A percentile compares a stretch with the other conserved stretches of the same genome.
Evolutionary conservation across 2,329 filamentous ascomycete species (phyloP).

Genomic region (Chrysosporium keratinophilum): DNA sequence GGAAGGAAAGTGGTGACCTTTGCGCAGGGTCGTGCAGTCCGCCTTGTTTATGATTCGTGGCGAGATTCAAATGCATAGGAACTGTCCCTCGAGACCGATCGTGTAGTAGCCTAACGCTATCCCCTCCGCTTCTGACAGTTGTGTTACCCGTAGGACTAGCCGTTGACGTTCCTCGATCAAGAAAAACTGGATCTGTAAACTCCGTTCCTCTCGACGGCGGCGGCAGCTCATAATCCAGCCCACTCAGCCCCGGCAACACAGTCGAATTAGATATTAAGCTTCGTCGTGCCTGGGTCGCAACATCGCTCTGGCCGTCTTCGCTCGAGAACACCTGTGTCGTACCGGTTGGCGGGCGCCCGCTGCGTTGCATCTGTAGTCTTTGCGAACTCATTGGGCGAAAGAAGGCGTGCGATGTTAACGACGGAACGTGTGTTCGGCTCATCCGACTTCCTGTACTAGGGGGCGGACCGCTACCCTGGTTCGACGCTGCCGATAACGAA

Average conservation of each 20-base stretch:
- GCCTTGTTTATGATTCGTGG: constrained; percentile 47
- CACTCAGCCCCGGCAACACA: constrained; percentile 29
- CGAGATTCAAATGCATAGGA: constrained; percentile 46
- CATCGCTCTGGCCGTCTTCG: constrained; percentile 37
- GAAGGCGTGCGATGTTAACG: constrained; percentile 79
- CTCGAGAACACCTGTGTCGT: constrained; percentile 26
- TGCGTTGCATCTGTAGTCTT: constrained; percentile 79
- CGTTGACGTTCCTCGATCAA: constrained; percentile 61
- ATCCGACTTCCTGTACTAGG: constrained; percentile 52
- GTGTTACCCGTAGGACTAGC: constrained; percentile 57
- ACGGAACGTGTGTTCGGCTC: constrained; percentile 80
- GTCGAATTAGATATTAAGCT: constrained; percentile 50
- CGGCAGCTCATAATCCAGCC: constrained; percentile 39
- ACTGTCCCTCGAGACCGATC: constrained; percentile 36
- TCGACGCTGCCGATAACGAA: constrained; percentile 15
- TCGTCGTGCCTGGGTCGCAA: constrained; percentile 44
- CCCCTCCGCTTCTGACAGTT: constrained; percentile 55
- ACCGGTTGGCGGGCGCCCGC: constrained; percentile 40
- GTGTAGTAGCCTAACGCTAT: constrained; percentile 70
- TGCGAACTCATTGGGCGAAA: constrained; percentile 96
- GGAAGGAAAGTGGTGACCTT: constrained; percentile 65
- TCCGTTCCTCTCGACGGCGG: constrained; percentile 71
- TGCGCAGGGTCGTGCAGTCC: constrained; percentile 49
- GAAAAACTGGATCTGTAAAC: constrained; percentile 62
- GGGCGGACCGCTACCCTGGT: constrained; percentile 35